phyloP scores from a whole-genome alignment of 768 basidiomycete species.

The Termitomyces titanicus region DNA sequence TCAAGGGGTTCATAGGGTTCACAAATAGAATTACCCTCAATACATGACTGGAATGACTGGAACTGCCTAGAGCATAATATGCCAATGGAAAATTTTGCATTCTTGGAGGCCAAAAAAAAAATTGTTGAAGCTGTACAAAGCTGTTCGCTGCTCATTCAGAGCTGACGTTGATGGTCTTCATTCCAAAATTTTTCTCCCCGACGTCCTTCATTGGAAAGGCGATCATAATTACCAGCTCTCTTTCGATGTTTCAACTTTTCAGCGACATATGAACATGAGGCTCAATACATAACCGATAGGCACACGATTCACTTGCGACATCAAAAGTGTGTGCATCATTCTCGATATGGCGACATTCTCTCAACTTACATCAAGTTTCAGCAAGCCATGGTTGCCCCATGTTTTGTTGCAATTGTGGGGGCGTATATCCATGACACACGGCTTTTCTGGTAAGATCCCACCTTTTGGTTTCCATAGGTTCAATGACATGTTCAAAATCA shows the following conservation, averaged over 20 bases:
- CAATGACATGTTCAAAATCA: no score
- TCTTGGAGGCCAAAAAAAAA: neutral
- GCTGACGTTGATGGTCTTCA: neutral
- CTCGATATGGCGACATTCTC: neutral
- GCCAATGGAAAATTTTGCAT: neutral
- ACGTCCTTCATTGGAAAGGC: neutral
- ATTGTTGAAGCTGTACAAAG: slow-evolving; percentile 5
- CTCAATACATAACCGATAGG: neutral
- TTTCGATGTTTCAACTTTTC: no score
- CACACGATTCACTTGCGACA: neutral
- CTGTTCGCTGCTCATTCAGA: slow-evolving; percentile 1
- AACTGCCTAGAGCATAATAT: neutral
- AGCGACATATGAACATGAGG: no score
- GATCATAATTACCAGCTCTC: no score
- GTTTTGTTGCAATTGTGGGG: neutral
- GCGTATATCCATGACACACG: neutral
- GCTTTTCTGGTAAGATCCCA: neutral
- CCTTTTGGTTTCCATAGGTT: neutral
- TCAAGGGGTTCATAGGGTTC: no score
- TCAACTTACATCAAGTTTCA: slow-evolving; percentile 5
- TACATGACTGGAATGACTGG: no score
- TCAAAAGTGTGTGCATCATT: neutral
- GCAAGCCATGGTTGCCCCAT: neutral
- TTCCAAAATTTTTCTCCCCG: neutral
- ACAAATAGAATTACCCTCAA: no score